Evolutionary conservation across 1,284 basidiomycete species (phyloP), one percentile per base, ranked within the genome.

Genomic region (Ganoderma sinense): DNA sequence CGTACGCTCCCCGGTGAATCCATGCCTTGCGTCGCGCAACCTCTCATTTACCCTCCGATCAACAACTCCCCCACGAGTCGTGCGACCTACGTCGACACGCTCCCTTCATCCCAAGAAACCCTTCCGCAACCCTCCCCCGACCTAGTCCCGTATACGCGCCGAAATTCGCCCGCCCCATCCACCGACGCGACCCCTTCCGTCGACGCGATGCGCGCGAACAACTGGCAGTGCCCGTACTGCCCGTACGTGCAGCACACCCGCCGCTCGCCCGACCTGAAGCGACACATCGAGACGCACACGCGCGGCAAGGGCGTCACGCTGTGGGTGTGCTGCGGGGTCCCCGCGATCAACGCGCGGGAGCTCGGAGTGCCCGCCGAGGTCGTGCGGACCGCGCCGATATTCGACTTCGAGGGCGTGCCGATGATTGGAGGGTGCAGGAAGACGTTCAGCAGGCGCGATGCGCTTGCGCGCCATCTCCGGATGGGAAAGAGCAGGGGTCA

Each of bases 401-500:
- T 78, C 77, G 71, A 67, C 26, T 81, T 78, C 75, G 70, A 77
- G 68, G 82, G 76, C 20, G 72, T 79, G 41, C 45, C 75, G 75
- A 81, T 86, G 72, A 78, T 87, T 40, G 87, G 88, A 16, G 88
- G 87, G 1, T 90, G 89, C 71, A 74, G 80, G 71, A 81, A 80
- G 71, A 80, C 80, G 29, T 89, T 90, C 75, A 88, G 87, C 69
- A 82, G 89, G 62, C 79, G 82, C 20, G 89, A 90, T 69, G 88
- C 89, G 6, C 79, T 89, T 69, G 86, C 84, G 74, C 83, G 89
- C 43, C 89, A 90, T 75, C 76, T 88, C 53, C 82, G 84, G 65
- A 87, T 86, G 64, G 67, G 70, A 8, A 84, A 84, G 31, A 81
- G 82, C 43, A 65, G 23, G 48, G 23, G 48, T 4, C 48, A 39